These are phyloP conservation scores for Aspergillus novoparasiticus DNA, from an alignment of 2,329 filamentous ascomycete genomes.

Conservation along the genomic window DNA sequence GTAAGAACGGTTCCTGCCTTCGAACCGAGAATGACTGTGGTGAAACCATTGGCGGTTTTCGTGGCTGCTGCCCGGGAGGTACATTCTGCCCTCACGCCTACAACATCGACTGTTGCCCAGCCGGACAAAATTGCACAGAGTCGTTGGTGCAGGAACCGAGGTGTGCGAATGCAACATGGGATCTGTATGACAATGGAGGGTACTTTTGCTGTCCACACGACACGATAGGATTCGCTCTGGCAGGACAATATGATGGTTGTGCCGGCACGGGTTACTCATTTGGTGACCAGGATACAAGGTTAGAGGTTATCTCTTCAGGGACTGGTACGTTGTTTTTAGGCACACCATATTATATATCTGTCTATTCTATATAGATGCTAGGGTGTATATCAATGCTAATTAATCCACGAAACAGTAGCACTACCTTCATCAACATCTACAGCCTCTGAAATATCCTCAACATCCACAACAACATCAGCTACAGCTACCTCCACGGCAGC, in stretches of 20 bases:
- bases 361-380: background rate
- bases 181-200: slow-evolving; percentile 11
- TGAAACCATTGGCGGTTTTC: slow-evolving; percentile 2
- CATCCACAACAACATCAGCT: background rate
- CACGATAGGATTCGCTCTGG: slow-evolving; percentile 5
- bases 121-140: background rate
- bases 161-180: slow-evolving; percentile 10
- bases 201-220: slow-evolving; percentile 8
- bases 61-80: slow-evolving; percentile 6
- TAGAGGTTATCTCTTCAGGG: slow-evolving; percentile 2
- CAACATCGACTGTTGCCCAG: slow-evolving; percentile 9
- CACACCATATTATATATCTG: background rate
- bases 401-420: background rate
- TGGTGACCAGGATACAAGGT: background rate
- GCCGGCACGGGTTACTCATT: slow-evolving; percentile 3
- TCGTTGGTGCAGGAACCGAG: background rate
- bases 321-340: background rate
- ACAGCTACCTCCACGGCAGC: background rate
- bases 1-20: slow-evolving; percentile 10
- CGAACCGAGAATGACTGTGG: slow-evolving; percentile 3
- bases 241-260: slow-evolving; percentile 2
- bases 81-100: slow-evolving; percentile 10
- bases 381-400: background rate
- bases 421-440: background rate
- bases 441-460: background rate